Evolutionary conservation across 2,329 filamentous ascomycete species (phyloP), one percentile per base, ranked within the genome.

Genomic region (Penicillium sp.): DNA sequence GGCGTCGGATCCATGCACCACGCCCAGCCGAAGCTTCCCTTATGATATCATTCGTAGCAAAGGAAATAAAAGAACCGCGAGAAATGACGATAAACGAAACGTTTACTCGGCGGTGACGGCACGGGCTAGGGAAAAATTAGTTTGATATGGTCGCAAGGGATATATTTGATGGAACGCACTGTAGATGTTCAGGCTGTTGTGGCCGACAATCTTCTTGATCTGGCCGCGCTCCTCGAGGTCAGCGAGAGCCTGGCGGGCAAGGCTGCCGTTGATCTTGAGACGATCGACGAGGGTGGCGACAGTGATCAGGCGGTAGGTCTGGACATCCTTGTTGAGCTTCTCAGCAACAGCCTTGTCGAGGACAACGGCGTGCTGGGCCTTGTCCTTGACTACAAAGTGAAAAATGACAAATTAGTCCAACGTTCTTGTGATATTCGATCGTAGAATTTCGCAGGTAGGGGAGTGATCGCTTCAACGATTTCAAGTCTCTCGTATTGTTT

Each of bases 281-380:
- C 95, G 89, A 84, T 99, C 95, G 87, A 99, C 95, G 76, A 99
- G 92, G 74, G 91, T 93, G 75, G 95, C 93, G 75, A 98, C 90
- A 78, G 95, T 98, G 84, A 99, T 92, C 80, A 99, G 92, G 78
- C 95, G 92, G 90, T 98, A 99, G 67, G 95, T 97, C 83, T 98
- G 95, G 75, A 99, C 96, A 87, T 99, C 95, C 87, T 99, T 99
- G 87, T 96, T 90, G 81, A 99, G 92, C 86, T 96, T 96, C 84
- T 99, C 95, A 71, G 90, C 90, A 77, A 90, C 96, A 82, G 85
- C 78, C 89, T 99, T 99, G 86, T 99, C 95, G 83, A 99, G 91
- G 78, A 98, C 86, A 82, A 99, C 95, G 81, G 77, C 91, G 88
- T 99, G 95, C 82, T 98, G 90, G 83, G 95, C 93, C 93, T 99